These are phyloP conservation scores for Trypanosomatidae sp. DNA, from an alignment of 208 protist genomes.

Conservation along the genomic window DNA sequence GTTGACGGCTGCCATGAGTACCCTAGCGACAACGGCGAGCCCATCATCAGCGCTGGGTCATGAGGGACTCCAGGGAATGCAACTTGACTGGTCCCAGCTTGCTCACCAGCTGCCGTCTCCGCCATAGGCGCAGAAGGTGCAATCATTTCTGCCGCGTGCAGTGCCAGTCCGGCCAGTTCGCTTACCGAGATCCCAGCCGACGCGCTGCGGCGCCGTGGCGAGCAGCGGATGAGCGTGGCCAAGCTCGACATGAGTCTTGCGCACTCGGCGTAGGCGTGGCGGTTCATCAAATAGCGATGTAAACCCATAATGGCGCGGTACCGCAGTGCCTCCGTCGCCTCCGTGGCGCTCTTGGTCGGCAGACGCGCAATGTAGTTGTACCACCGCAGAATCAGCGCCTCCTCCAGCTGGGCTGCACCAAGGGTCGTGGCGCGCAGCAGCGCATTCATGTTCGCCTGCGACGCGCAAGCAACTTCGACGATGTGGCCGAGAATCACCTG, in stretches of 20 bases:
- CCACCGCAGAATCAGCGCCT: conserved; percentile 54
- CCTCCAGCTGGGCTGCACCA: conserved; percentile 38
- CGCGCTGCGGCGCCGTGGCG: conserved; percentile 43
- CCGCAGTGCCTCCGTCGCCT: conserved; percentile 45
- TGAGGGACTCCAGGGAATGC: neutral
- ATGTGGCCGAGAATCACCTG: conserved; percentile 32
- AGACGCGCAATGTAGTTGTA: conserved; percentile 62
- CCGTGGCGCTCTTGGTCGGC: conserved; percentile 52
- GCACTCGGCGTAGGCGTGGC: conserved; percentile 77
- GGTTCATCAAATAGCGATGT: conserved; percentile 71
- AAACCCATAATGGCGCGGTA: conserved; percentile 66
- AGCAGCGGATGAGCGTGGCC: conserved; percentile 67
- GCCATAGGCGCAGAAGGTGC: conserved; percentile 32
- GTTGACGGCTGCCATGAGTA: conserved; percentile 35
- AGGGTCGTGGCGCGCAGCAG: conserved; percentile 32
- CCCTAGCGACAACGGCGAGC: conserved; percentile 34
- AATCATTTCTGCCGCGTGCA: conserved; percentile 70
- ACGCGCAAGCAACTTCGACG: conserved; percentile 50
- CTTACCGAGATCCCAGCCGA: conserved; percentile 38
- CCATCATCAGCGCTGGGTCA: conserved; percentile 13
- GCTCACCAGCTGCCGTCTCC: conserved; percentile 5
- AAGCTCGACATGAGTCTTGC: conserved; percentile 71
- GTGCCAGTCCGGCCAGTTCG: conserved; percentile 62
- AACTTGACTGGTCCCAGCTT: neutral
- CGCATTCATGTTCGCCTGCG: conserved; percentile 40